Percentiles rank a stretch among this genome's conserved stretches.
Evolutionary conservation across 1,139 yeast species (phyloP).

Genomic region (Kodamaea alishanica): DNA sequence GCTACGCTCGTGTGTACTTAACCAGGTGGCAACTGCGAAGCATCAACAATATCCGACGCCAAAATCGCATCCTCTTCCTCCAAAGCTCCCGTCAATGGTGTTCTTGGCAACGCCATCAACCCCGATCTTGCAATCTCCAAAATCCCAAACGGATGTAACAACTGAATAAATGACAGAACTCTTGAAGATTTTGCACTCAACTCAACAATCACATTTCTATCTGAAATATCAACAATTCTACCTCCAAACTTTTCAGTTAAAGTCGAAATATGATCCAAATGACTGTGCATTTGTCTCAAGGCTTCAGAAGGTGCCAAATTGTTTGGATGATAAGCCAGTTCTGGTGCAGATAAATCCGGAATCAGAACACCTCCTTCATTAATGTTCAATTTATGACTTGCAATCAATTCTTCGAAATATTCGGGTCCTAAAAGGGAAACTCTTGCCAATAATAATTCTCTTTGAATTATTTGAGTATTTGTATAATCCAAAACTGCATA

Average conservation of each 20-base stretch:
- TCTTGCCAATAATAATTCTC: constrained; percentile 89
- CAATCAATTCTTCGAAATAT: constrained; percentile 90
- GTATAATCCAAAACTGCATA: constrained; percentile 96
- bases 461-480: constrained; percentile 80
- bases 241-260: constrained; percentile 90
- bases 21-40: constrained; percentile 92
- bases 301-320: constrained; percentile 90
- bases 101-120: constrained; percentile 97
- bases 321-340: constrained; percentile 74
- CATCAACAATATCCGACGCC: constrained; percentile 72
- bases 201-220: constrained; percentile 91
- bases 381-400: constrained; percentile 67
- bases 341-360: constrained; percentile 50
- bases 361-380: constrained; percentile 35
- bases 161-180: constrained; percentile 77
- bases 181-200: constrained; percentile 91
- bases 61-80: constrained; percentile 51
- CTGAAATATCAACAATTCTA: constrained; percentile 84
- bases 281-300: constrained; percentile 87
- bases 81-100: constrained; percentile 58
- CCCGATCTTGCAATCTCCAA: constrained; percentile 96
- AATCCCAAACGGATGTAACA: constrained; percentile 93
- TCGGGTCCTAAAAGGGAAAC: constrained; percentile 93
- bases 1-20: too few species aligned
- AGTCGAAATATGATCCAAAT: constrained; percentile 77